Percentiles rank a stretch among this genome's conserved stretches.
phyloP scores from a whole-genome alignment of 768 basidiomycete genomes.

The Sarcomyxa edulis region DNA sequence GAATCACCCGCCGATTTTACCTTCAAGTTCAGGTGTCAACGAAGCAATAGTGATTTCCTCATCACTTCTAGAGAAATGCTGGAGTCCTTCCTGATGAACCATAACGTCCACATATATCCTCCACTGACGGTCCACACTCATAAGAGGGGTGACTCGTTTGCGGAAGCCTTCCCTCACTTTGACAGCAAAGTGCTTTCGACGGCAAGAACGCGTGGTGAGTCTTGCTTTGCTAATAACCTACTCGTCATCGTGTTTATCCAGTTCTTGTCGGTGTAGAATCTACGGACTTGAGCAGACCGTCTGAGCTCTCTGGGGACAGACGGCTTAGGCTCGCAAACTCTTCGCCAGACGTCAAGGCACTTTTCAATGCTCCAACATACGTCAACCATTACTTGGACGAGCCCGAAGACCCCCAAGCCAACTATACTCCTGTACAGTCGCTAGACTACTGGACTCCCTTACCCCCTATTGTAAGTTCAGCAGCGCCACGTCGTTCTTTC shows the following conservation, averaged over 20 bases:
- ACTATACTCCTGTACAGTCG: slow-evolving; percentile 48
- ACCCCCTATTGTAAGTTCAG: slow-evolving; percentile 61
- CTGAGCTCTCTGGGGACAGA: slow-evolving; percentile 66
- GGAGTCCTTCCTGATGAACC: slow-evolving; percentile 83
- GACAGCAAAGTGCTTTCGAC: slow-evolving; percentile 91
- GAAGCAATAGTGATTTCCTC: slow-evolving; percentile 91
- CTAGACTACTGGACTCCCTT: slow-evolving; percentile 76
- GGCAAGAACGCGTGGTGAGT: slow-evolving; percentile 62
- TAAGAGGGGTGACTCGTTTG: slow-evolving; percentile 87
- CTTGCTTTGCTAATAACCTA: slow-evolving; percentile 21
- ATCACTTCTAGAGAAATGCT: slow-evolving; percentile 87
- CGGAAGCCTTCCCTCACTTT: slow-evolving; percentile 94
- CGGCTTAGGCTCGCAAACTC: slow-evolving; percentile 81
- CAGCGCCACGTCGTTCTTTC: slow-evolving; percentile 1
- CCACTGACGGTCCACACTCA: slow-evolving; percentile 74
- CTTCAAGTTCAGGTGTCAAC: slow-evolving; percentile 94
- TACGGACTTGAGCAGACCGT: slow-evolving; percentile 62
- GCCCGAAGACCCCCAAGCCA: slow-evolving; percentile 58
- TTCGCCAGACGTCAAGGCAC: slow-evolving; percentile 90
- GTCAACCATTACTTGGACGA: slow-evolving; percentile 79
- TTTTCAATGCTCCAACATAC: slow-evolving; percentile 85
- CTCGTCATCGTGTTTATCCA: slow-evolving; percentile 4
- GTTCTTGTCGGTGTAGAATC: slow-evolving; percentile 45
- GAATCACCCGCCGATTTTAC: slow-evolving; percentile 72
- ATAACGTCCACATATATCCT: slow-evolving; percentile 80